Evolutionary conservation across 805 yeast genomes (phyloP).

Genomic region (Ogataea allantospora): DNA sequence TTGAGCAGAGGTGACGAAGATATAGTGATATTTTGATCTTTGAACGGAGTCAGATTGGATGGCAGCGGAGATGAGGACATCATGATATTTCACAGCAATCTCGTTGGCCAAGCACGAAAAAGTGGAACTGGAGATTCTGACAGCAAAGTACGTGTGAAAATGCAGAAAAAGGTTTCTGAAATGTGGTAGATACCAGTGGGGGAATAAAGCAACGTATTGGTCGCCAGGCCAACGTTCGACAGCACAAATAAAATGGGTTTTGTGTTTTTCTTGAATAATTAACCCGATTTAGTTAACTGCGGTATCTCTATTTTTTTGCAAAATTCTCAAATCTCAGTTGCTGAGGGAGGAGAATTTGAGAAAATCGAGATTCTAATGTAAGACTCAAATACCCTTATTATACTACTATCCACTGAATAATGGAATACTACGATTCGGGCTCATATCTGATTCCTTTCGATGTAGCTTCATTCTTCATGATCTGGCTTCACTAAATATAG

Average conservation of each 20-base stretch:
- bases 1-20: constrained; percentile 26
- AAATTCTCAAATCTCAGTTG: constrained; percentile 10
- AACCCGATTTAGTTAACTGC: constrained; percentile 14
- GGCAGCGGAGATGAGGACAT: constrained; percentile 37
- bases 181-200: neutral
- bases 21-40: constrained; percentile 17
- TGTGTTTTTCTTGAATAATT: constrained; percentile 5
- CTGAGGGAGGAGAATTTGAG: neutral
- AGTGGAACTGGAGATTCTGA: neutral
- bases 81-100: constrained; percentile 20
- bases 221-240: neutral
- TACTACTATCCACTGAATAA: no score
- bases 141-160: neutral
- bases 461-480: no score
- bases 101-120: constrained; percentile 6
- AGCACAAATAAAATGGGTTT: constrained; percentile 1
- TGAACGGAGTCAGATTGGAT: constrained; percentile 20
- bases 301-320: constrained; percentile 11
- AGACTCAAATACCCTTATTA: neutral
- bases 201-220: neutral
- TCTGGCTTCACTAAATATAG: no score
- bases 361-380: neutral
- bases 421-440: no score
- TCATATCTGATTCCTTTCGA: no score
- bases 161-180: constrained; percentile 1